Conservation (phyloP, 1,284 basidiomycete species). For the Sutorius eximius region DNA sequence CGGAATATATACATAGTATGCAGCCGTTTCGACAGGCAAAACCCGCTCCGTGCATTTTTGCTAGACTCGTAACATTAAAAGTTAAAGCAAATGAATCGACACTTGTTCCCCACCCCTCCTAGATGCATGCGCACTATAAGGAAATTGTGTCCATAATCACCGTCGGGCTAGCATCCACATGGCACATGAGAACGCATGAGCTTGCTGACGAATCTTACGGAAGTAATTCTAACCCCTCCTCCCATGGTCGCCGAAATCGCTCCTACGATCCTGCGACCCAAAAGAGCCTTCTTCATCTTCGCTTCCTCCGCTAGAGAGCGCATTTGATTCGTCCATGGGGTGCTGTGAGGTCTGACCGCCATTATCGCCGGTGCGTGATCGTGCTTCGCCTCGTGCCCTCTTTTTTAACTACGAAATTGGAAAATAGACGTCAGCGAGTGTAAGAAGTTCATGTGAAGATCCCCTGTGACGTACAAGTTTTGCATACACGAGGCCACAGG, state of each 20-base stretch:
- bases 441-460: conserved; percentile 18
- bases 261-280: conserved; percentile 38
- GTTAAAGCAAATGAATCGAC: conserved; percentile 9
- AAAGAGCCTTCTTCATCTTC: conserved; percentile 38
- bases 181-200: conserved; percentile 25
- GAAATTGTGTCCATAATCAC: conserved; percentile 22
- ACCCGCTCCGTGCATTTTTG: conserved; percentile 10
- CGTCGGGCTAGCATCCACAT: conserved; percentile 10
- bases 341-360: conserved; percentile 34
- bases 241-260: conserved; percentile 36
- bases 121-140: conserved; percentile 10
- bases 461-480: conserved; percentile 49
- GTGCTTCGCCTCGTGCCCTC: conserved; percentile 35
- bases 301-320: conserved; percentile 35
- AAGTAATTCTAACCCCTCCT: conserved; percentile 32
- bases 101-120: conserved; percentile 2
- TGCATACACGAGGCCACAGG: conserved; percentile 59
- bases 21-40: conserved; percentile 3
- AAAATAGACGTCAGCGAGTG: conserved; percentile 17
- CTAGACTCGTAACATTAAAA: conserved; percentile 14
- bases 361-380: conserved; percentile 26
- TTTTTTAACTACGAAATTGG: conserved; percentile 36
- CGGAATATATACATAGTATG: not conserved
- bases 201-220: conserved; percentile 22
- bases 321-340: conserved; percentile 25